These are phyloP conservation scores for Saposhnikovia divaricata DNA, from an alignment of 129 eudicot species.

Conservation along the genomic window DNA sequence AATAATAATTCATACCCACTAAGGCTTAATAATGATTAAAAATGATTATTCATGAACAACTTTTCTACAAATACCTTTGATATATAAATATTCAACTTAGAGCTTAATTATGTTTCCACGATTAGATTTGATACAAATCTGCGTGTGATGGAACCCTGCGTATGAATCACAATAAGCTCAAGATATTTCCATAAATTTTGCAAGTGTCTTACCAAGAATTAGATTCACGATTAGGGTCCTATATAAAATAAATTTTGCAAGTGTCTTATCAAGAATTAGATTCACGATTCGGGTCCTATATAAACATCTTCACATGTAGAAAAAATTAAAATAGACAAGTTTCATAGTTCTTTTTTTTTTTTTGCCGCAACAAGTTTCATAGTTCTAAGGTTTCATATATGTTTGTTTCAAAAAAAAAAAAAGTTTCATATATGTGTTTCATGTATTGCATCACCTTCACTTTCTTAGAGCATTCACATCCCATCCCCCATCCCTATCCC, in stretches of 20 bases:
- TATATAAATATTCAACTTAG: neutral
- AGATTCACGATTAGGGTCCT: no score
- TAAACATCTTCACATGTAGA: no score
- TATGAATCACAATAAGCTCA: neutral
- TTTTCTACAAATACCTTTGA: neutral
- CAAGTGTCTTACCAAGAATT: neutral
- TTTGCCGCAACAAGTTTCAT: no score
- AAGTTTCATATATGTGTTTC: no score
- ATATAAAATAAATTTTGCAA: neutral
- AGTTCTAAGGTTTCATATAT: no score
- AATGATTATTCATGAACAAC: neutral
- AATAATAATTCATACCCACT: neutral
- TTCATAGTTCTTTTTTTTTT: no score
- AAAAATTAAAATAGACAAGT: no score
- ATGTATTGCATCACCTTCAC: no score
- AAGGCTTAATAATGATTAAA: neutral
- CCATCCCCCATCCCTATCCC: no score
- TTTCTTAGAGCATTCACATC: no score
- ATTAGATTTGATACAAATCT: neutral
- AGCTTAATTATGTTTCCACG: neutral
- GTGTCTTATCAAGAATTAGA: neutral
- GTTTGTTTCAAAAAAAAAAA: no score
- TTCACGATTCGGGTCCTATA: no score
- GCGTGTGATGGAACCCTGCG: neutral
- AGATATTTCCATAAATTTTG: neutral